phyloP scores from a whole-genome alignment of 768 basidiomycete species.

The Megacollybia marginata region DNA sequence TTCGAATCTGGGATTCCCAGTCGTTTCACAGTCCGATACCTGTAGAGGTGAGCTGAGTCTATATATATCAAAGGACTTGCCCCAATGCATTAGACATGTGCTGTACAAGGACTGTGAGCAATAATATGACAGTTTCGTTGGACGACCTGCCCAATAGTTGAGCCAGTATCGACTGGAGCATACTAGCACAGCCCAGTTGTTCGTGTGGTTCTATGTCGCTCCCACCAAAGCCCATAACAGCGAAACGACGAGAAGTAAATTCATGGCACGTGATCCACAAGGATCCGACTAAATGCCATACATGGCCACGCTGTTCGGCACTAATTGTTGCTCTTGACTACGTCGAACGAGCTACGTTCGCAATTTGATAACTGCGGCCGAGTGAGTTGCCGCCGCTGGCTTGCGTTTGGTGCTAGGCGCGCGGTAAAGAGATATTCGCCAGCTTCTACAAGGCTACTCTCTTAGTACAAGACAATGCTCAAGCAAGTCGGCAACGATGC shows the following conservation, averaged over 20 bases:
- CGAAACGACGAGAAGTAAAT: neutral
- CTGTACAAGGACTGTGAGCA: constrained; percentile 30
- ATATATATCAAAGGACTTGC: constrained; percentile 33
- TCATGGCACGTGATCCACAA: constrained; percentile 23
- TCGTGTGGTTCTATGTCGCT: constrained; percentile 52
- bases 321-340: constrained; percentile 90
- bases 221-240: neutral
- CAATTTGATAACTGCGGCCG: constrained; percentile 82
- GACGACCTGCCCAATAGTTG: constrained; percentile 80
- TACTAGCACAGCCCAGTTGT: constrained; percentile 98
- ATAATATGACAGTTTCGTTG: neutral
- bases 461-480: constrained; percentile 96
- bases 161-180: constrained; percentile 97
- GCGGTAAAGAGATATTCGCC: constrained; percentile 80
- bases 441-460: constrained; percentile 87
- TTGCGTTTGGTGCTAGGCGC: constrained; percentile 16
- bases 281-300: too few relatives aligned
- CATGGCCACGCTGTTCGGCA: constrained; percentile 87
- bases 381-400: constrained; percentile 46
- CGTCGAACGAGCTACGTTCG: constrained; percentile 94
- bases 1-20: constrained; percentile 98
- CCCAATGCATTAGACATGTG: constrained; percentile 98
- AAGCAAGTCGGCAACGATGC: constrained; percentile 92
- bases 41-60: constrained; percentile 17
- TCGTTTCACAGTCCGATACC: constrained; percentile 97